These are phyloP conservation scores for Pseudopediastrum boryanum DNA, from an alignment of 139 green algal genomes.

Conservation along the genomic window DNA sequence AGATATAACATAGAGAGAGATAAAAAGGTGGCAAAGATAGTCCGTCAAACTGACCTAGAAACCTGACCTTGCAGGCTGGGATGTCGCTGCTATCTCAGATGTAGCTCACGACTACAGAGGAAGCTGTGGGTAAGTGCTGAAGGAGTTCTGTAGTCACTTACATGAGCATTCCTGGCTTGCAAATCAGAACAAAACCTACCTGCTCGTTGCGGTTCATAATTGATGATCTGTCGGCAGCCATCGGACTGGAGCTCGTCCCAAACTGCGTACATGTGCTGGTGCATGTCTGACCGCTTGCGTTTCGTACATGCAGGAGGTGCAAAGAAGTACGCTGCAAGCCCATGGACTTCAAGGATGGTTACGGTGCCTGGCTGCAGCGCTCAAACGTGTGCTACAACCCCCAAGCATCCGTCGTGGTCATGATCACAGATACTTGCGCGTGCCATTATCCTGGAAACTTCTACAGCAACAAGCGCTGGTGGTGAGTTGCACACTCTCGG, in stretches of 20 bases:
- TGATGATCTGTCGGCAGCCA: too few relatives aligned
- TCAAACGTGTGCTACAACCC: slow-evolving; percentile 40
- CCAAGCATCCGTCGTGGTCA: slow-evolving; percentile 37
- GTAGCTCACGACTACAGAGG: slow-evolving; percentile 32
- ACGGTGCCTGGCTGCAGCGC: slow-evolving; percentile 45
- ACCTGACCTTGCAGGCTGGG: slow-evolving; percentile 29
- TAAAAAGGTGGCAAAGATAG: too few relatives aligned
- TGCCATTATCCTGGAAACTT: slow-evolving; percentile 52
- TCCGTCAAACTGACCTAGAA: background rate
- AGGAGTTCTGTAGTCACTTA: too few relatives aligned
- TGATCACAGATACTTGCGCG: slow-evolving; percentile 48
- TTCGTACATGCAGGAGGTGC: slow-evolving; percentile 35
- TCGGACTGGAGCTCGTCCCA: too few relatives aligned
- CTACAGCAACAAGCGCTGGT: slow-evolving; percentile 49
- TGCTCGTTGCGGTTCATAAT: too few relatives aligned
- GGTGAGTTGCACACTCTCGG: too few relatives aligned
- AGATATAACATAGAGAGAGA: too few relatives aligned
- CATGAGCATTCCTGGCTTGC: background rate
- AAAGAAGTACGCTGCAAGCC: slow-evolving; percentile 45
- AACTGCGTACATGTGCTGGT: too few relatives aligned
- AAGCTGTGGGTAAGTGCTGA: slow-evolving; percentile 33
- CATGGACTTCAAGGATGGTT: slow-evolving; percentile 42
- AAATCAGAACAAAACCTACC: too few relatives aligned
- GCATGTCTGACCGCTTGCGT: too few relatives aligned
- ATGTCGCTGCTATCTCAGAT: slow-evolving; percentile 43